Conservation (phyloP, 306 rosid genomes). For the Sechiopsis laciniata region DNA sequence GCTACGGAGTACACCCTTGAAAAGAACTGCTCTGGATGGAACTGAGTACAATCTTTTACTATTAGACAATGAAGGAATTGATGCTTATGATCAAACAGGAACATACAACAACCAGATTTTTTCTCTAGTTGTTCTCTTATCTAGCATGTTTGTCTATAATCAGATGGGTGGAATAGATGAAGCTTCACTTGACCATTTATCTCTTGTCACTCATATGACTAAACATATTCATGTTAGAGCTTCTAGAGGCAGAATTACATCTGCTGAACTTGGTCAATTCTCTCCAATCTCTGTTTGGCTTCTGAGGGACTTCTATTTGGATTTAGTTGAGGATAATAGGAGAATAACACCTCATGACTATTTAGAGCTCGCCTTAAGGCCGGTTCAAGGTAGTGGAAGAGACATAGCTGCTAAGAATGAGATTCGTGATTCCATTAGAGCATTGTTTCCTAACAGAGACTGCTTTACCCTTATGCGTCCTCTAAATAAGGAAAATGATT, state of each 20-base stretch:
- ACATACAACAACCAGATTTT: constrained; percentile 96
- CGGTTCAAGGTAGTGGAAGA: constrained; percentile 63
- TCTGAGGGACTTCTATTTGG: constrained; percentile 86
- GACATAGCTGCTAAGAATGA: constrained; percentile 75
- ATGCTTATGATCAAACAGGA: constrained; percentile 96
- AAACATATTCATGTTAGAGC: constrained; percentile 89
- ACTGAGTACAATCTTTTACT: constrained; percentile 78
- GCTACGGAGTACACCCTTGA: constrained; percentile 89
- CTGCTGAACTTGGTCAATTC: constrained; percentile 79
- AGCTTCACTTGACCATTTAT: constrained; percentile 85
- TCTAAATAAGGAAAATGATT: constrained; percentile 74
- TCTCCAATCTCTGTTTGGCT: constrained; percentile 95
- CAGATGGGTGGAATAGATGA: constrained; percentile 99
- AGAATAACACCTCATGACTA: constrained; percentile 93
- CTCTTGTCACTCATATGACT: constrained; percentile 92
- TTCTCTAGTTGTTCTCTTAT: constrained; percentile 82
- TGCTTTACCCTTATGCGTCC: constrained; percentile 95
- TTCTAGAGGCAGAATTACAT: constrained; percentile 65
- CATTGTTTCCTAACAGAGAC: constrained; percentile 90
- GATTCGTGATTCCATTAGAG: constrained; percentile 91
- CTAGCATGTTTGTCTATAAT: constrained; percentile 91
- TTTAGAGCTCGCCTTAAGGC: constrained; percentile 77
- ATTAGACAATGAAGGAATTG: constrained; percentile 90
- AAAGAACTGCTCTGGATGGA: constrained; percentile 90
- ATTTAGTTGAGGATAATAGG: constrained; percentile 66